Conservation (phyloP, 164 flowering plant species). For the Dillenia turbinata region DNA sequence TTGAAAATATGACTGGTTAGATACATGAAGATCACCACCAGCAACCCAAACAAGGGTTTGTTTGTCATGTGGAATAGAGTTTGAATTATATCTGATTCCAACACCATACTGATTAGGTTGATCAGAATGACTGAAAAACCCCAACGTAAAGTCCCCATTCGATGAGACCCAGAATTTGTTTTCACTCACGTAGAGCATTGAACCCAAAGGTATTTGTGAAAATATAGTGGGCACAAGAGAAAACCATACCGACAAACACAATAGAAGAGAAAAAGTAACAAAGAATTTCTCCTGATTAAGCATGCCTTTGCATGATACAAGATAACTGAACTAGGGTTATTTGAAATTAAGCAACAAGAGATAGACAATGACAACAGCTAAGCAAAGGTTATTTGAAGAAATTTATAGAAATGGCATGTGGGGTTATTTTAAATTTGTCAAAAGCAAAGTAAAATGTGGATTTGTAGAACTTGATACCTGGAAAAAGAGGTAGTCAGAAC, state of each 20-base stretch:
- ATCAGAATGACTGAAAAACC: slow-evolving; percentile 43
- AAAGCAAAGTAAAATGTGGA: no score
- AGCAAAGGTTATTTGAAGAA: no score
- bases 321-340: no score
- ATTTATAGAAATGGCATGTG: no score
- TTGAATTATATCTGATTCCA: slow-evolving; percentile 54
- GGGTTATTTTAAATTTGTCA: no score
- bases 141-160: slow-evolving; percentile 61
- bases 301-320: slow-evolving; percentile 12
- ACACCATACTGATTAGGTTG: slow-evolving; percentile 37
- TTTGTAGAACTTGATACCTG: no score
- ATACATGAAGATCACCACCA: slow-evolving; percentile 47
- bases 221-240: slow-evolving; percentile 16
- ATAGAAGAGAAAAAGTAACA: slow-evolving; percentile 4
- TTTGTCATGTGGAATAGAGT: slow-evolving; percentile 33
- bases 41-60: slow-evolving; percentile 61
- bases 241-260: slow-evolving; percentile 20
- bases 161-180: slow-evolving; percentile 57
- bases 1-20: slow-evolving; percentile 43
- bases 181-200: slow-evolving; percentile 40
- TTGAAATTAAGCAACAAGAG: no score
- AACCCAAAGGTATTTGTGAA: slow-evolving; percentile 48
- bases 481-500: no score
- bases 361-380: no score
- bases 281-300: slow-evolving; percentile 6